These are phyloP conservation scores for Albugo candida DNA, from an alignment of 352 stramenopile genomes.

Conservation along the genomic window DNA sequence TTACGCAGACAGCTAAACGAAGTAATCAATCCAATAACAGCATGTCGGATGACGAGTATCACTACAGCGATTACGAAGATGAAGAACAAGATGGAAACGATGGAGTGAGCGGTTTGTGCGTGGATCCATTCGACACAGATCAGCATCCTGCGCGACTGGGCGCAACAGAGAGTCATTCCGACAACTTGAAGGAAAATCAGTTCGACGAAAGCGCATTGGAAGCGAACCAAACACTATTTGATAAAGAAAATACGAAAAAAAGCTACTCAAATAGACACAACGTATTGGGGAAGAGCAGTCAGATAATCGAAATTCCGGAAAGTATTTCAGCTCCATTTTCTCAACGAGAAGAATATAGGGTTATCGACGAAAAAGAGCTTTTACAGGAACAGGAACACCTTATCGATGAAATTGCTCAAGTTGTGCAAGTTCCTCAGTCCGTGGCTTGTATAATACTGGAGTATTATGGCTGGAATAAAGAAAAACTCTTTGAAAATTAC, in stretches of 20 bases:
- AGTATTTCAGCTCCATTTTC: constrained; percentile 9
- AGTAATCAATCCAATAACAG: neutral
- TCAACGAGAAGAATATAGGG: constrained; percentile 40
- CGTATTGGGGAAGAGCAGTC: constrained; percentile 44
- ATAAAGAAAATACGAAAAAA: too few relatives aligned
- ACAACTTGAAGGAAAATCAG: constrained; percentile 15
- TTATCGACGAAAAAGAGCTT: constrained; percentile 71
- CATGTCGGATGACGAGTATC: constrained; percentile 55
- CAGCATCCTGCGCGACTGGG: constrained; percentile 3
- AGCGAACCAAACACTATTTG: constrained; percentile 11
- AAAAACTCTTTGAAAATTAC: constrained; percentile 78
- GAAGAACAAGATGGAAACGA: constrained; percentile 25
- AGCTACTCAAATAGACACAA: neutral
- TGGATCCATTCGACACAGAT: constrained; percentile 10
- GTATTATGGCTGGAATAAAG: constrained; percentile 79
- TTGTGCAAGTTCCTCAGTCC: constrained; percentile 44
- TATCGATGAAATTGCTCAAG: constrained; percentile 49
- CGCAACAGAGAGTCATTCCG: constrained; percentile 3
- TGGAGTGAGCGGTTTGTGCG: constrained; percentile 19
- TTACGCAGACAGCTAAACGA: neutral
- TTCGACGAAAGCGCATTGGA: constrained; percentile 15
- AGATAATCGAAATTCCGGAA: constrained; percentile 25
- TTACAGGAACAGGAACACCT: constrained; percentile 36
- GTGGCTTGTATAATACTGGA: constrained; percentile 59
- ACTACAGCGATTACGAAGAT: constrained; percentile 64